Percentiles rank a stretch among this genome's conserved stretches.
Evolutionary conservation across 768 basidiomycete species (phyloP).

Genomic region (Agrocybe praecox): DNA sequence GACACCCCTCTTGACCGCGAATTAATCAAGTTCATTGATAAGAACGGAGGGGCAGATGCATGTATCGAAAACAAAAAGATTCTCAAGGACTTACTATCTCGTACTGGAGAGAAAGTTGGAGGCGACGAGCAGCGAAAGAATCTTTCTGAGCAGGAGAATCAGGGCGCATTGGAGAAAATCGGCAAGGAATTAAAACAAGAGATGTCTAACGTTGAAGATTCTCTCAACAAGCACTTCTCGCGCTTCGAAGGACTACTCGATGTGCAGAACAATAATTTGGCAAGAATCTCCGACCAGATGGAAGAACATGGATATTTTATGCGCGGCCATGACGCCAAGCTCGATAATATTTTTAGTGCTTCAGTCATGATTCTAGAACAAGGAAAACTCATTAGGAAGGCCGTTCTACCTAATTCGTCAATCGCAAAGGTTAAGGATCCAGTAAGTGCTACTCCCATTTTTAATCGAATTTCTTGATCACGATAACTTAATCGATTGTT

Average conservation of each 20-base stretch:
- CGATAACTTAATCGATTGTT: too few relatives aligned
- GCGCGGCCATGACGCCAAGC: not conserved
- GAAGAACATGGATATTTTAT: not conserved
- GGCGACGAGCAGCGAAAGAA: not conserved
- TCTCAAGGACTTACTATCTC: slow-evolving; percentile 25
- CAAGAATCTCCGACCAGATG: not conserved
- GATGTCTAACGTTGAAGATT: not conserved
- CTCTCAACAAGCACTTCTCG: not conserved
- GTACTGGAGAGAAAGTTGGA: slow-evolving; percentile 18
- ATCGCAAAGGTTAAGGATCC: not conserved
- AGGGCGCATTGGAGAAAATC: not conserved
- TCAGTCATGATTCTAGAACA: too few relatives aligned
- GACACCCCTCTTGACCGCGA: slow-evolving; percentile 35
- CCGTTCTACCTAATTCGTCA: not conserved
- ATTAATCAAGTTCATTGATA: slow-evolving; percentile 30
- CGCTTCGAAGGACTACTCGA: not conserved
- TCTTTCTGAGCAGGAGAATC: not conserved
- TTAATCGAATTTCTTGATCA: too few relatives aligned
- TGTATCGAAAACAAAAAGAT: slow-evolving; percentile 31
- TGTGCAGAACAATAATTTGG: not conserved
- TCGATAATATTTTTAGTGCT: not conserved
- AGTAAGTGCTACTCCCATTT: too few relatives aligned
- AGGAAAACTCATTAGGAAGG: too few relatives aligned
- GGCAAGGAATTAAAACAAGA: not conserved
- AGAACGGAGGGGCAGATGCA: slow-evolving; percentile 32